Percentiles rank a stretch among this genome's conserved stretches.
phyloP scores from a whole-genome alignment of 352 stramenopile genomes.

The Phytophthora pseudosyringae region DNA sequence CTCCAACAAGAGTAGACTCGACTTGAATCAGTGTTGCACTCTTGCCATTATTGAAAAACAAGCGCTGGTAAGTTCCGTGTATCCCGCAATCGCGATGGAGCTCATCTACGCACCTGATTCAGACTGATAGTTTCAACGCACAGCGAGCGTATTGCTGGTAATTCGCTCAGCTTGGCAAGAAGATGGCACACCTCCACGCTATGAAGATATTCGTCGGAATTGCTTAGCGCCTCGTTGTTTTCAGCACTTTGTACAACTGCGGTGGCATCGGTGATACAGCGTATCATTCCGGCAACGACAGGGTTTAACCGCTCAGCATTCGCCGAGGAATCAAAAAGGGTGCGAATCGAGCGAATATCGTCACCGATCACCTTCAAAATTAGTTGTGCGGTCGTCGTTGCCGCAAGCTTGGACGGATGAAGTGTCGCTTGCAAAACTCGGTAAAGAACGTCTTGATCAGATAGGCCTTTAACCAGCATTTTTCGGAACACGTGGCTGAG shows the following conservation, averaged over 20 bases:
- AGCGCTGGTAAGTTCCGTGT: neutral
- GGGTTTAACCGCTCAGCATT: slow-evolving; percentile 52
- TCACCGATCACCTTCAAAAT: slow-evolving; percentile 70
- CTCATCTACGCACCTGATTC: slow-evolving; percentile 59
- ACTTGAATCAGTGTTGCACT: slow-evolving; percentile 73
- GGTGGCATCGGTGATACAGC: slow-evolving; percentile 56
- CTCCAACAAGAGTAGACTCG: slow-evolving; percentile 61
- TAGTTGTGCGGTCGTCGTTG: slow-evolving; percentile 55
- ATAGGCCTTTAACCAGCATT: slow-evolving; percentile 53
- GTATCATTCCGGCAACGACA: slow-evolving; percentile 60
- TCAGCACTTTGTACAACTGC: slow-evolving; percentile 51
- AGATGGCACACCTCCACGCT: slow-evolving; percentile 66
- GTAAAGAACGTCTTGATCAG: slow-evolving; percentile 68
- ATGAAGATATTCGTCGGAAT: slow-evolving; percentile 74
- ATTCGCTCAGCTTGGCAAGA: slow-evolving; percentile 61
- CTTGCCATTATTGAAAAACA: slow-evolving; percentile 28
- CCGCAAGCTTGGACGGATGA: slow-evolving; percentile 72
- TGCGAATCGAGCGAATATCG: slow-evolving; percentile 54
- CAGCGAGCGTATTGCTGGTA: slow-evolving; percentile 49
- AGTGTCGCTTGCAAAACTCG: slow-evolving; percentile 71
- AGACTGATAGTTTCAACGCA: slow-evolving; percentile 71
- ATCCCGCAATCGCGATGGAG: neutral
- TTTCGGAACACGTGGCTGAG: slow-evolving; percentile 75
- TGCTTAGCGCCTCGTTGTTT: slow-evolving; percentile 47
- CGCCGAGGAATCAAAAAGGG: slow-evolving; percentile 49